Conservation (phyloP, 1,139 yeast genomes). For the Nakaseomyces delphensis region DNA sequence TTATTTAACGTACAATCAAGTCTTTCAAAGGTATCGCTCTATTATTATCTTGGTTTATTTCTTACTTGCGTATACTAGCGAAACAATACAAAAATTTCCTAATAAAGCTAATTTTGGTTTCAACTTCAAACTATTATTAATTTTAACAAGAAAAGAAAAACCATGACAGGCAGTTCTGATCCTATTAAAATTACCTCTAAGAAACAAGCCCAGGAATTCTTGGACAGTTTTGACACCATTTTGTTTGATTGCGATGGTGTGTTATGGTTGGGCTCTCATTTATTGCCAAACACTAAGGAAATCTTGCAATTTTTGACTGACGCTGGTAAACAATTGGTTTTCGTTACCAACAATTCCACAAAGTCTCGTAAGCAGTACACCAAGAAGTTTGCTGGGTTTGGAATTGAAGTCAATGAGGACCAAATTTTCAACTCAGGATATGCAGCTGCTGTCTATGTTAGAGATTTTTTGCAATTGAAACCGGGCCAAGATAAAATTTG, state of each 20-base stretch:
- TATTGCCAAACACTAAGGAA: slow-evolving; percentile 65
- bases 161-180: slow-evolving; percentile 19
- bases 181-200: slow-evolving; percentile 40
- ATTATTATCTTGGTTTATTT: too few relatives aligned
- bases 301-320: slow-evolving; percentile 49
- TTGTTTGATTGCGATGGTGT: slow-evolving; percentile 94
- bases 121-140: background rate
- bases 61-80: too few relatives aligned
- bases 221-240: slow-evolving; percentile 66
- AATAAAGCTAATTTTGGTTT: too few relatives aligned
- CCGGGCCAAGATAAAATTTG: slow-evolving; percentile 70
- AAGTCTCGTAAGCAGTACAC: slow-evolving; percentile 75
- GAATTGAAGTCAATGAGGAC: slow-evolving; percentile 53
- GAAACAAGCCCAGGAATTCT: slow-evolving; percentile 44
- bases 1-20: too few relatives aligned
- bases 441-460: slow-evolving; percentile 81
- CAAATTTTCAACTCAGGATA: slow-evolving; percentile 89
- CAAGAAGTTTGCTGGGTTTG: slow-evolving; percentile 65
- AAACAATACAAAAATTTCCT: too few relatives aligned
- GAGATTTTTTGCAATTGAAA: slow-evolving; percentile 58
- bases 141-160: background rate
- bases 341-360: slow-evolving; percentile 93
- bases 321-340: slow-evolving; percentile 57
- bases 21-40: too few relatives aligned
- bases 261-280: slow-evolving; percentile 71